A percentile compares a stretch with the other conserved stretches of the same genome.
Conservation (phyloP, 202 grass and related monocot genomes). For the Schoenoplectus triqueter region DNA sequence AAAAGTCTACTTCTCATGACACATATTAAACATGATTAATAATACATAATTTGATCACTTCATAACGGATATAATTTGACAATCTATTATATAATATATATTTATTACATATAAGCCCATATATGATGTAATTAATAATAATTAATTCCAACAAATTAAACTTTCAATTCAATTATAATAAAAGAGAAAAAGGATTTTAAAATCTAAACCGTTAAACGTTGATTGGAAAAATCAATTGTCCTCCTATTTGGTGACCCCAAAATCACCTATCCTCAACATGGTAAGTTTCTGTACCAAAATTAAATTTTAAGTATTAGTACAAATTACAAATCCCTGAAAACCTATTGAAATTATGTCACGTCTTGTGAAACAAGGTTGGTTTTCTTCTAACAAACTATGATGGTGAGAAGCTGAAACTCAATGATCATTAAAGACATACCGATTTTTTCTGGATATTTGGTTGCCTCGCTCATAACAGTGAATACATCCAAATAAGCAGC, state of each 20-base stretch:
- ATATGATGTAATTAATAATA: too few relatives aligned
- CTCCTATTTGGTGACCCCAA: not conserved
- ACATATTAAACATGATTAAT: too few relatives aligned
- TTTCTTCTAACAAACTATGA: not conserved
- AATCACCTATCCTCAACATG: not conserved
- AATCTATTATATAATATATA: too few relatives aligned
- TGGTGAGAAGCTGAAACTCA: not conserved
- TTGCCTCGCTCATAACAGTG: slow-evolving; percentile 46
- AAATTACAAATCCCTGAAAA: not conserved
- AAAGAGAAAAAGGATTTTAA: not conserved
- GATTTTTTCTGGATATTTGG: slow-evolving; percentile 40
- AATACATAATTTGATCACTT: too few relatives aligned
- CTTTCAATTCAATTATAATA: slow-evolving; percentile 37
- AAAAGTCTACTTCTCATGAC: too few relatives aligned
- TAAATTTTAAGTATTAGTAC: not conserved
- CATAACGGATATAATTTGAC: too few relatives aligned
- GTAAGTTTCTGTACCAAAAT: not conserved
- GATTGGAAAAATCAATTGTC: not conserved
- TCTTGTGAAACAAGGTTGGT: not conserved
- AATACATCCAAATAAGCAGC: slow-evolving; percentile 48
- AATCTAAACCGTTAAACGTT: not conserved
- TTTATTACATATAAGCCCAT: too few relatives aligned
- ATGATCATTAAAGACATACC: slow-evolving; percentile 43
- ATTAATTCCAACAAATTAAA: not conserved
- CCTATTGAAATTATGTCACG: not conserved